Evolutionary conservation across 1,284 basidiomycete genomes (phyloP).

Genomic region (Gymnopus androsaceus): DNA sequence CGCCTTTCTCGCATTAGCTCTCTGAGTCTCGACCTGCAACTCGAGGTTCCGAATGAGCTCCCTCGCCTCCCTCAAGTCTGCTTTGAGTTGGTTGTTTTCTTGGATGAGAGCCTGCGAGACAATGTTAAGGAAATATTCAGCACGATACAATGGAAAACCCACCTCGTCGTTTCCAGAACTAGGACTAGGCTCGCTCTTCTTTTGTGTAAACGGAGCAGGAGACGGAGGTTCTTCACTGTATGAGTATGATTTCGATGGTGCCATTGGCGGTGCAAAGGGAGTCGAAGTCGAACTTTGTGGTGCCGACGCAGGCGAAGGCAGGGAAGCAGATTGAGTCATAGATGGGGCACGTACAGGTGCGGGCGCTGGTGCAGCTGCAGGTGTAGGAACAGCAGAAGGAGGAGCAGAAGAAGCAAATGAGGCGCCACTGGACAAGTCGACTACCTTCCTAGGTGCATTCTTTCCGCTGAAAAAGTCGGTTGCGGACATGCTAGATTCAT

Average conservation of each 20-base stretch:
- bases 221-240: conserved; percentile 20
- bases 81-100: conserved; percentile 64
- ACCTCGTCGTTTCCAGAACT: background rate
- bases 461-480: conserved; percentile 90
- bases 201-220: conserved; percentile 10
- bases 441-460: conserved; percentile 68
- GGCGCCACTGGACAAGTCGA: conserved; percentile 47
- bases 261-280: conserved; percentile 12
- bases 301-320: conserved; percentile 21
- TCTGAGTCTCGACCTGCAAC: conserved; percentile 76
- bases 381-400: conserved; percentile 25
- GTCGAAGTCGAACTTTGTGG: conserved; percentile 19
- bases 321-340: conserved; percentile 15
- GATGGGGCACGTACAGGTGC: conserved; percentile 8
- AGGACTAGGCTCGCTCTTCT: background rate
- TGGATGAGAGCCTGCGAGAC: conserved; percentile 19
- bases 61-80: conserved; percentile 74
- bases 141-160: too few relatives aligned
- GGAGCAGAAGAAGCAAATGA: conserved; percentile 27
- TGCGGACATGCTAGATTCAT: conserved; percentile 79
- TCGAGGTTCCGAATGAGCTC: conserved; percentile 81
- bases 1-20: conserved; percentile 74
- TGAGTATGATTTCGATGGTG: conserved; percentile 12
- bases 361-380: conserved; percentile 19
- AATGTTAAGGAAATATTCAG: too few relatives aligned